These are phyloP conservation scores for Kwoniella europaea DNA, from an alignment of 768 basidiomycete genomes.

Conservation along the genomic window DNA sequence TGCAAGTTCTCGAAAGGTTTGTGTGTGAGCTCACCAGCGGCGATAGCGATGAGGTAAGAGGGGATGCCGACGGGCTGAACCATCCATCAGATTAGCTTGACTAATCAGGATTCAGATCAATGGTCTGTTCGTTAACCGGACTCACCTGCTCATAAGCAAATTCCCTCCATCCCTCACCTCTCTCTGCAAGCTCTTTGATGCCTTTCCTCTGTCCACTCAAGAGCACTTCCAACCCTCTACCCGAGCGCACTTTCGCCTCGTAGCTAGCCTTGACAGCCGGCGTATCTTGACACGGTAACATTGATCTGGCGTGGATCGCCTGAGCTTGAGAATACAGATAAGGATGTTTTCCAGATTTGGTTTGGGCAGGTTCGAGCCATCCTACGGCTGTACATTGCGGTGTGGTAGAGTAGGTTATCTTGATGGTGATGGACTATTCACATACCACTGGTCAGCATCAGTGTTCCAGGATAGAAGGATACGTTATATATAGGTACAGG, in stretches of 20 bases:
- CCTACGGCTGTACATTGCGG: constrained; percentile 76
- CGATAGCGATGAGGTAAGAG: constrained; percentile 89
- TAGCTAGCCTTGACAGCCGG: constrained; percentile 93
- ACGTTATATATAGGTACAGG: background rate
- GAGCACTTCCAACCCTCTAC: constrained; percentile 83
- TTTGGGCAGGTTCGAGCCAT: constrained; percentile 85
- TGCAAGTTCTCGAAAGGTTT: constrained; percentile 65
- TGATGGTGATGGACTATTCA: constrained; percentile 62
- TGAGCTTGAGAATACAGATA: constrained; percentile 94
- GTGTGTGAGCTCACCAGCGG: constrained; percentile 80
- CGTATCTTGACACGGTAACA: constrained; percentile 84
- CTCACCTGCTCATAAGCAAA: constrained; percentile 80
- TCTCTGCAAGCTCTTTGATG: constrained; percentile 76
- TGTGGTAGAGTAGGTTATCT: constrained; percentile 74
- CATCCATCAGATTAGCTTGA: background rate
- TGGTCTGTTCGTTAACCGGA: too few species aligned
- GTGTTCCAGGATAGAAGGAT: background rate
- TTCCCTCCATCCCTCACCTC: constrained; percentile 79
- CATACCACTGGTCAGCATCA: background rate
- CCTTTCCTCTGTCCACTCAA: constrained; percentile 76
- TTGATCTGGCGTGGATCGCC: constrained; percentile 81
- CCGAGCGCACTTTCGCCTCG: constrained; percentile 73
- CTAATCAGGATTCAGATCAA: too few species aligned
- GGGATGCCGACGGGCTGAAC: constrained; percentile 80
- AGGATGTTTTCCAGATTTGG: constrained; percentile 80